Evolutionary conservation across 495 filamentous ascomycete genomes (phyloP).

Genomic region (Parathielavia appendiculata): DNA sequence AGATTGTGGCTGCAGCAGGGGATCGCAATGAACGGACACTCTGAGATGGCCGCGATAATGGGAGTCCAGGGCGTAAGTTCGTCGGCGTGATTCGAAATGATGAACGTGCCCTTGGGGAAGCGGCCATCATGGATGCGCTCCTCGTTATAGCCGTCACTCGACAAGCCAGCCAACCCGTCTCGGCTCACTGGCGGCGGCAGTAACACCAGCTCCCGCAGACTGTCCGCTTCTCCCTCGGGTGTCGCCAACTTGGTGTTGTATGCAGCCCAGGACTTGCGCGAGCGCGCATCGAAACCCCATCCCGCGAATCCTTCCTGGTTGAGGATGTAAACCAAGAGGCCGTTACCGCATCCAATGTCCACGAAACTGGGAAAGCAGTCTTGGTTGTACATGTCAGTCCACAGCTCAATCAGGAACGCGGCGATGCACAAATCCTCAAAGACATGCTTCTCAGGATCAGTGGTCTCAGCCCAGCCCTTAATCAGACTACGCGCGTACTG

Average conservation of each 20-base stretch:
- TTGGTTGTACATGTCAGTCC: conserved; percentile 72
- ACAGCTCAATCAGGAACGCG: conserved; percentile 89
- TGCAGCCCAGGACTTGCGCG: conserved; percentile 73
- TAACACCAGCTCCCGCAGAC: conserved; percentile 66
- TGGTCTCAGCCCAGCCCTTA: conserved; percentile 71
- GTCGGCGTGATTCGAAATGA: conserved; percentile 95
- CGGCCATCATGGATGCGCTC: conserved; percentile 58
- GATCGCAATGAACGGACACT: conserved; percentile 79
- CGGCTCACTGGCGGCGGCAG: conserved; percentile 54
- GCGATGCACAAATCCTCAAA: conserved; percentile 93
- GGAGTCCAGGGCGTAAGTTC: conserved; percentile 96
- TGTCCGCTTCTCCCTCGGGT: conserved; percentile 37
- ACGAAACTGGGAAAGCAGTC: conserved; percentile 78
- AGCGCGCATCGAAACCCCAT: conserved; percentile 85
- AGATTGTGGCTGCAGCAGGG: conserved; percentile 93
- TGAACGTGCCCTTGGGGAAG: conserved; percentile 74
- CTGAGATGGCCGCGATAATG: conserved; percentile 68
- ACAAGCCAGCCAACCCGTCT: conserved; percentile 12
- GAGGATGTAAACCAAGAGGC: conserved; percentile 82
- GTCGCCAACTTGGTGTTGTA: conserved; percentile 44
- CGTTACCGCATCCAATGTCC: conserved; percentile 94
- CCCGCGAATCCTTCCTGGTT: conserved; percentile 76
- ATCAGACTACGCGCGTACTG: conserved; percentile 66
- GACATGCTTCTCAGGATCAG: conserved; percentile 85
- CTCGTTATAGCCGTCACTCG: conserved; percentile 27